A percentile compares a stretch with the other conserved stretches of the same genome.
phyloP scores from a whole-genome alignment of 2,329 filamentous ascomycete species.

The Colletotrichum lini region DNA sequence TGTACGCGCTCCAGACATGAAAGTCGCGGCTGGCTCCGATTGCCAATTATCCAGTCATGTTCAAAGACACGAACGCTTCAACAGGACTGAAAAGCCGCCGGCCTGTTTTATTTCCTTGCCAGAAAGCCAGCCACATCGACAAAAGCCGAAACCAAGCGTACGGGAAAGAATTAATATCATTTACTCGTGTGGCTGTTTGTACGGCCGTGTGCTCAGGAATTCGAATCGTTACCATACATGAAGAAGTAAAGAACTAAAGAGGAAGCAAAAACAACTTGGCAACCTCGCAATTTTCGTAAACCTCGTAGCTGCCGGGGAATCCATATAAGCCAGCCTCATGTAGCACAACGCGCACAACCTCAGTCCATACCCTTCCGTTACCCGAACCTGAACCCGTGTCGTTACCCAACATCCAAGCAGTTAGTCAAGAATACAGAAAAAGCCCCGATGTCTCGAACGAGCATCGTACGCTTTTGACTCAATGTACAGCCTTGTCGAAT shows the following conservation, averaged over 20 bases:
- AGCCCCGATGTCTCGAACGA: constrained; percentile 31
- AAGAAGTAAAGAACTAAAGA: not conserved
- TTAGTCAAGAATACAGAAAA: constrained; percentile 15
- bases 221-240: constrained; percentile 10
- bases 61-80: too few relatives aligned
- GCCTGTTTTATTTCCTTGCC: not conserved
- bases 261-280: not conserved
- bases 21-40: too few relatives aligned
- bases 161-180: not conserved
- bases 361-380: constrained; percentile 2
- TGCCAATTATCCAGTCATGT: too few relatives aligned
- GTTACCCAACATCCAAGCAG: constrained; percentile 13
- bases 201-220: constrained; percentile 7
- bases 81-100: not conserved
- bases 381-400: constrained; percentile 14
- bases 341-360: constrained; percentile 21
- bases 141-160: not conserved
- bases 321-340: constrained; percentile 16
- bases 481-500: constrained; percentile 26
- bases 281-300: not conserved
- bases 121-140: not conserved
- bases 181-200: constrained; percentile 8
- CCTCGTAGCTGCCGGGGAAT: not conserved
- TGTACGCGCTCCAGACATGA: too few relatives aligned
- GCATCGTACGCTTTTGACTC: constrained; percentile 32